Evolutionary conservation across 768 basidiomycete species (phyloP).

Genomic region (Boletus reticulatus): DNA sequence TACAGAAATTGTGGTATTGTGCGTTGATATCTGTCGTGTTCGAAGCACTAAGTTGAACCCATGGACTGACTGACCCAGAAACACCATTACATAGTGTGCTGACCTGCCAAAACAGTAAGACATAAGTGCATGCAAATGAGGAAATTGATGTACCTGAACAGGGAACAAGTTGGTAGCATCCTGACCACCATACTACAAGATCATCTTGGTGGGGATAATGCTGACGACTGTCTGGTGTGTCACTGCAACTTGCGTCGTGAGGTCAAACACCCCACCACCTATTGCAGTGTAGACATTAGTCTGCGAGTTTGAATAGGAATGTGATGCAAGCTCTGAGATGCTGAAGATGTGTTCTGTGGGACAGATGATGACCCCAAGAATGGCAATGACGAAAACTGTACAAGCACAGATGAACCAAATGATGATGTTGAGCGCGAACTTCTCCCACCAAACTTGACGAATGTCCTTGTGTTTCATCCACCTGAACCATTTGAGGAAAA

Average conservation of each 20-base stretch:
- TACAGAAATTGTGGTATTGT: slow-evolving; percentile 95
- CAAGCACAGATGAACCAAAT: slow-evolving; percentile 92
- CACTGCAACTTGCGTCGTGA: slow-evolving; percentile 62
- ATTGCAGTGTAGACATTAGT: slow-evolving; percentile 80
- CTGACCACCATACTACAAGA: slow-evolving; percentile 82
- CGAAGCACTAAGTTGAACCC: slow-evolving; percentile 63
- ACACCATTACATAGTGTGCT: slow-evolving; percentile 90
- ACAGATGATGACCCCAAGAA: slow-evolving; percentile 87
- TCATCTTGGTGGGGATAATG: slow-evolving; percentile 70
- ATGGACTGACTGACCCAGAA: slow-evolving; percentile 77
- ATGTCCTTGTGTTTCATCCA: slow-evolving; percentile 95
- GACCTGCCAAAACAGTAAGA: slow-evolving; percentile 47
- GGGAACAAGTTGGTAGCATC: slow-evolving; percentile 82
- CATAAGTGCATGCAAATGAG: neutral
- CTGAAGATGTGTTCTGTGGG: slow-evolving; percentile 93
- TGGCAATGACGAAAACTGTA: slow-evolving; percentile 89
- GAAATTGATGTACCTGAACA: slow-evolving; percentile 64
- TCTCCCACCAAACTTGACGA: slow-evolving; percentile 96
- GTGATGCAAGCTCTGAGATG: slow-evolving; percentile 66
- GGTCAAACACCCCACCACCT: slow-evolving; percentile 93
- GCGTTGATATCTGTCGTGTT: slow-evolving; percentile 78
- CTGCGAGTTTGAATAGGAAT: slow-evolving; percentile 59
- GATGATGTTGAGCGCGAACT: slow-evolving; percentile 89
- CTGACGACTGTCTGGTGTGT: slow-evolving; percentile 63
- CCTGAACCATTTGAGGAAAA: slow-evolving; percentile 66